Base-by-base conservation (phyloP, 345 rosid species). In the Anacardium occidentale region DNA sequence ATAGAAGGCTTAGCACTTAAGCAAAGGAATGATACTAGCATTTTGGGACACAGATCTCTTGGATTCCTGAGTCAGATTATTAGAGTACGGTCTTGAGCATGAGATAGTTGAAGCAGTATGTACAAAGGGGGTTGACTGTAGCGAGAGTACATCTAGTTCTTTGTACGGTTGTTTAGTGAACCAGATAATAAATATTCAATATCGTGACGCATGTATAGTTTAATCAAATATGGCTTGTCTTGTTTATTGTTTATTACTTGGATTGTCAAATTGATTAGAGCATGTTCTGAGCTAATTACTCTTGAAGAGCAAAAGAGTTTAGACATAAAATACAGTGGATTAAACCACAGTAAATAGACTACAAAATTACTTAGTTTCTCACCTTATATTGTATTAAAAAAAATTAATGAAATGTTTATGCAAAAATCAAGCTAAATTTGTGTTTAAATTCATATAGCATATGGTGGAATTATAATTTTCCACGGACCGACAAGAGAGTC, bases 401-500 rank as follows among this genome's bases (percentile, higher is more conserved):
- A 15, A 52, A 20, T 12, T n/a, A 25, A 50, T 12, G 53, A 14
- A 51, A 73, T 56, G 29, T 12, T 53, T 37, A n/a, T 2, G n/a
- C n/a, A 44, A n/a, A 3, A 22, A 53, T 34, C 34, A 11, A 4
- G 47, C 64, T 54, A 44, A 26, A 45, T 47, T 44, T 22, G 24
- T 32, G 58, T 2, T 22, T 57, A 29, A 5, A 42, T n/a, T n/a
- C 34, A 53, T 12, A 45, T 11, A 32, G 50, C 51, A 70, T 68
- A 42, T 26, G 25, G 32, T 64, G 59, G 56, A 42, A 52, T 54
- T 60, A 66, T 77, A 71, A n/a, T n/a, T n/a, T 20, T 55, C 29
- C 48, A 37, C 50, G 86, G 74, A 87, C 98, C 92, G 96, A 92
- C 98, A 89, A 78, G 77, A 77, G 86, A 82, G 82, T 82, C 81